A percentile compares a stretch with the other conserved stretches of the same genome.
Conservation (phyloP, 1,139 yeast genomes). For the Blastobotrys apis region DNA sequence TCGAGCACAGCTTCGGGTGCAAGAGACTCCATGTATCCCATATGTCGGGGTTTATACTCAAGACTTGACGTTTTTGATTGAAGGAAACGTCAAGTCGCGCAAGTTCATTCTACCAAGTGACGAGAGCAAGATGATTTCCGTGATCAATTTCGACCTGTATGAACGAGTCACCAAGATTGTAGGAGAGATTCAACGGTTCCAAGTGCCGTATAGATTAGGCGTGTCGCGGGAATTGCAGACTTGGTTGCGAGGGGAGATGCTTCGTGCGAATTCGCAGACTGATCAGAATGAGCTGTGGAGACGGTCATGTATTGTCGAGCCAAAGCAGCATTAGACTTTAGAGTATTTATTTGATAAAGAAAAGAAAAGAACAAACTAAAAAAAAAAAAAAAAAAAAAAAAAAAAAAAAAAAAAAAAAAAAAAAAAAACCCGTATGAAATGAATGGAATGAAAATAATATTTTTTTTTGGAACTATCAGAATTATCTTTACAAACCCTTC, state of each 20-base stretch:
- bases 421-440: too few species aligned
- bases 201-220: conserved; percentile 48
- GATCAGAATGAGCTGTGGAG: conserved; percentile 37
- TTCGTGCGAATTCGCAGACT: conserved; percentile 30
- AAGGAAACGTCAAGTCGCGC: conserved; percentile 68
- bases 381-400: neutral
- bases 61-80: conserved; percentile 82
- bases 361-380: neutral
- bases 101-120: conserved; percentile 33
- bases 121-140: conserved; percentile 33
- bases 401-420: too few species aligned
- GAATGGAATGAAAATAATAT: too few species aligned
- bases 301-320: conserved; percentile 37
- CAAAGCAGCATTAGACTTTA: conserved; percentile 17
- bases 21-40: conserved; percentile 72
- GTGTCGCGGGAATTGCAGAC: conserved; percentile 30
- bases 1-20: conserved; percentile 58
- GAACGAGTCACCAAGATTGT: conserved; percentile 67
- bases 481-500: conserved; percentile 1
- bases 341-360: neutral
- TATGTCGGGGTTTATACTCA: conserved; percentile 79
- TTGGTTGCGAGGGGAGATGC: conserved; percentile 37
- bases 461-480: too few species aligned
- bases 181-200: conserved; percentile 75
- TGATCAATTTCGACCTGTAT: conserved; percentile 80